A percentile compares a stretch with the other conserved stretches of the same genome.
Conservation (phyloP, 495 filamentous ascomycete genomes). For the Penicillium malachiteum region DNA sequence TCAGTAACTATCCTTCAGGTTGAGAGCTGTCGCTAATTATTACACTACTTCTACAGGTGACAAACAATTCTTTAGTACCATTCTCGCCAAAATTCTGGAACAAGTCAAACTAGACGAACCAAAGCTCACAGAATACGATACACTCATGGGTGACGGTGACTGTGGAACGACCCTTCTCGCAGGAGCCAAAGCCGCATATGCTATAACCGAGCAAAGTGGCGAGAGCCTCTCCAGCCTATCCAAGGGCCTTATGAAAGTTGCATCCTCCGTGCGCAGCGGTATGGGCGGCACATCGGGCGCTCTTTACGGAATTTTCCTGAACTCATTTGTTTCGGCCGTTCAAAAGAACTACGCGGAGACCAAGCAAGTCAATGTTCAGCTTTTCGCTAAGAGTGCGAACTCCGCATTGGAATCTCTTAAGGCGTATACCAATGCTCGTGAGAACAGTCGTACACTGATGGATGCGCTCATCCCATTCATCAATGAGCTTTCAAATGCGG, state of each 20-base stretch:
- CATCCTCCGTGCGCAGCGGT: constrained; percentile 4
- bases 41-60: neutral
- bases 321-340: constrained; percentile 7
- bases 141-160: constrained; percentile 16
- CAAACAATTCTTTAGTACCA: neutral
- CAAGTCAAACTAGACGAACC: constrained; percentile 9
- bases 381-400: constrained; percentile 8
- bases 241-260: constrained; percentile 7
- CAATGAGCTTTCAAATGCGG: constrained; percentile 5
- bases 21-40: neutral
- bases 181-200: constrained; percentile 6
- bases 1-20: neutral
- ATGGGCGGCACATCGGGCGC: constrained; percentile 18
- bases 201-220: neutral
- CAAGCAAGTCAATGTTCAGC: constrained; percentile 3
- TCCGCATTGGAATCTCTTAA: constrained; percentile 12
- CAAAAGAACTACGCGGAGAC: constrained; percentile 2
- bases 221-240: constrained; percentile 1
- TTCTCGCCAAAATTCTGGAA: constrained; percentile 1
- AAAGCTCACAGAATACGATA: constrained; percentile 14
- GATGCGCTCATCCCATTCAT: constrained; percentile 14
- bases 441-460: constrained; percentile 15
- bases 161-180: constrained; percentile 12
- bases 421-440: constrained; percentile 11
- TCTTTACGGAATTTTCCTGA: constrained; percentile 14